These are phyloP conservation scores for Melocanna baccifera DNA, from an alignment of 176 grass and related monocot species.

Conservation along the genomic window DNA sequence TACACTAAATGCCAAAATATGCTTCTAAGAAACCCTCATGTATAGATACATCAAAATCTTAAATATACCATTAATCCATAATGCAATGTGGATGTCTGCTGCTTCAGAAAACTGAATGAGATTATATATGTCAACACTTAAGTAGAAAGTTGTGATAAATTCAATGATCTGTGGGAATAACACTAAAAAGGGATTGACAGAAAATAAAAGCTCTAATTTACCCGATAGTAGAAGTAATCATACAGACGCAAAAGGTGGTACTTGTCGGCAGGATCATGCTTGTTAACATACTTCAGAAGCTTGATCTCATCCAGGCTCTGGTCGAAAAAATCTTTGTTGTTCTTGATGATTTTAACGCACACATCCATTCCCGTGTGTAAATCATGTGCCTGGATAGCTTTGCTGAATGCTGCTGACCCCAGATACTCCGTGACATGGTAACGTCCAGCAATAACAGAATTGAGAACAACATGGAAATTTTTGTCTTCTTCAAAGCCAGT, in stretches of 20 bases:
- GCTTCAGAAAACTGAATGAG: background rate
- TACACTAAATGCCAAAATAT: background rate
- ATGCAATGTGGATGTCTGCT: background rate
- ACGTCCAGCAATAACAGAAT: constrained; percentile 91
- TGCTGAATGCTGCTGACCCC: constrained; percentile 98
- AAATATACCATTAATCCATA: background rate
- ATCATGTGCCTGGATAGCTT: constrained; percentile 99
- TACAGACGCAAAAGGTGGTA: constrained; percentile 92
- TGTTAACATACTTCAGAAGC: constrained; percentile 98
- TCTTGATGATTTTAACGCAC: constrained; percentile 99
- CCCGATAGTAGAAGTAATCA: constrained; percentile 98
- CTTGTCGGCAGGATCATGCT: constrained; percentile 93
- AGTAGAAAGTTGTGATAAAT: constrained; percentile 11
- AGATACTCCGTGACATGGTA: constrained; percentile 99
- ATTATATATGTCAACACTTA: constrained; percentile 1
- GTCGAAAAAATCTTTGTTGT: constrained; percentile 99
- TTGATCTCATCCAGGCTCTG: constrained; percentile 99
- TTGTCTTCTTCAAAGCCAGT: constrained; percentile 99
- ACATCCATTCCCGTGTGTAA: constrained; percentile 99
- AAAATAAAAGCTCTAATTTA: constrained; percentile 42
- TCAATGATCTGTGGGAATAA: background rate
- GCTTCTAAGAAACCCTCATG: background rate
- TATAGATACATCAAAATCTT: background rate
- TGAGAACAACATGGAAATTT: constrained; percentile 93
- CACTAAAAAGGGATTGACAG: background rate